These are phyloP conservation scores for Andrographis paniculata DNA, from an alignment of 305 asterid genomes.

Conservation along the genomic window DNA sequence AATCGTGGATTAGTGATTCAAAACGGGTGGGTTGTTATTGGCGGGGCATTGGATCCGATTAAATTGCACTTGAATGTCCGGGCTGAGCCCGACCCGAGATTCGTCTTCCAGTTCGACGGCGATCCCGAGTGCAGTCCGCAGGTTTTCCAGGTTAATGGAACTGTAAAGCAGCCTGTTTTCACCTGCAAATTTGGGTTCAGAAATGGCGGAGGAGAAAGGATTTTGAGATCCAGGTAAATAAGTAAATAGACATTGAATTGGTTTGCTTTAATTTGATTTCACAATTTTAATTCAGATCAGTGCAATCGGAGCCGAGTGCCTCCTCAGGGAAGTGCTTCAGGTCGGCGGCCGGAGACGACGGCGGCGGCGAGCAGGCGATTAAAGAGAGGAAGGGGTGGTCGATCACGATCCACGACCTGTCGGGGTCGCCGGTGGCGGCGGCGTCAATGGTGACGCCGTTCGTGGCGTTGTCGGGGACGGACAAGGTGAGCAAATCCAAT, in stretches of 20 bases:
- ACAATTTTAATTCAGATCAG: conserved; percentile 53
- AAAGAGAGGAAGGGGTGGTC: conserved; percentile 98
- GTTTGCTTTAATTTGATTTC: neutral
- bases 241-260: neutral
- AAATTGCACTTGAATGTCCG: conserved; percentile 55
- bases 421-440: conserved; percentile 90
- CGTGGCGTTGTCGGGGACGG: conserved; percentile 75
- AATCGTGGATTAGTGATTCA: conserved; percentile 35
- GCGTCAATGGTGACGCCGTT: conserved; percentile 98
- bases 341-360: conserved; percentile 22
- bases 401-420: conserved; percentile 83
- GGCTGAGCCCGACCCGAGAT: conserved; percentile 90
- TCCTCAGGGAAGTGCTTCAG: conserved; percentile 58
- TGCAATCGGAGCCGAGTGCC: conserved; percentile 59
- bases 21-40: conserved; percentile 58
- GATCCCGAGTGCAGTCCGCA: conserved; percentile 98
- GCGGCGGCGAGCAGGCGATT: conserved; percentile 22
- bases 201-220: conserved; percentile 46
- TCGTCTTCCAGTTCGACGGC: conserved; percentile 77
- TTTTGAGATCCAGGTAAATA: conserved; percentile 70
- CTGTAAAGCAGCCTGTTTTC: conserved; percentile 77
- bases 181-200: conserved; percentile 88
- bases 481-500: conserved; percentile 68
- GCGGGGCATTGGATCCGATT: conserved; percentile 38
- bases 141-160: conserved; percentile 91